A percentile compares a stretch with the other conserved stretches of the same genome.
These are phyloP conservation scores for Penicillium chermesinum DNA, from an alignment of 495 filamentous ascomycete species.

Conservation along the genomic window DNA sequence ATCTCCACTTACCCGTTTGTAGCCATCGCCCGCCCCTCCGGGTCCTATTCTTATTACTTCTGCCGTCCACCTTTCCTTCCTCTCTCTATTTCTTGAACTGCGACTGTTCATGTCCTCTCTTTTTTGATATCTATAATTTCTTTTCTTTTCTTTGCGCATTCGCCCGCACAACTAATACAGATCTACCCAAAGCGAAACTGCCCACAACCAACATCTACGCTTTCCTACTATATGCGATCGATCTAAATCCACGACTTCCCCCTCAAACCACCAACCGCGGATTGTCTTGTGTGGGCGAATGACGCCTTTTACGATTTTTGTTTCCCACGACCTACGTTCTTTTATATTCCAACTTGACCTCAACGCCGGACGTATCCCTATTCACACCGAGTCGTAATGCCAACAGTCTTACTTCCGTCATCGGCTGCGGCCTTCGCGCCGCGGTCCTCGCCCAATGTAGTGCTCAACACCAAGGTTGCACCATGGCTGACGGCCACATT, in stretches of 20 bases:
- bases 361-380: conserved; percentile 28
- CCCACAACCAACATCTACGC: too few species aligned
- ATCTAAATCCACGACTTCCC: conserved; percentile 19
- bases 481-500: conserved; percentile 95
- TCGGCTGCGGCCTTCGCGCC: conserved; percentile 97
- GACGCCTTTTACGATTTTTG: conserved; percentile 39
- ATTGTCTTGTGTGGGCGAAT: conserved; percentile 40
- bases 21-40: conserved; percentile 51
- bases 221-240: conserved; percentile 21
- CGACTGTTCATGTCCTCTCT: conserved; percentile 14
- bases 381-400: conserved; percentile 61
- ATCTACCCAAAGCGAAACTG: conserved; percentile 15
- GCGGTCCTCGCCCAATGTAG: conserved; percentile 89
- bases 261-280: conserved; percentile 10
- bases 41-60: conserved; percentile 12
- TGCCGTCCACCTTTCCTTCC: conserved; percentile 8
- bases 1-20: conserved; percentile 27
- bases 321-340: conserved; percentile 27
- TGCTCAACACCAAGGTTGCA: conserved; percentile 89
- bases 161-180: conserved; percentile 43
- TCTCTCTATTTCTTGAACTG: conserved; percentile 5
- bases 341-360: conserved; percentile 17
- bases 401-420: conserved; percentile 83
- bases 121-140: conserved; percentile 28
- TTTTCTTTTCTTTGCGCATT: conserved; percentile 42